Conservation (phyloP, 495 filamentous ascomycete genomes). For the Mytilinidion resinicola region DNA sequence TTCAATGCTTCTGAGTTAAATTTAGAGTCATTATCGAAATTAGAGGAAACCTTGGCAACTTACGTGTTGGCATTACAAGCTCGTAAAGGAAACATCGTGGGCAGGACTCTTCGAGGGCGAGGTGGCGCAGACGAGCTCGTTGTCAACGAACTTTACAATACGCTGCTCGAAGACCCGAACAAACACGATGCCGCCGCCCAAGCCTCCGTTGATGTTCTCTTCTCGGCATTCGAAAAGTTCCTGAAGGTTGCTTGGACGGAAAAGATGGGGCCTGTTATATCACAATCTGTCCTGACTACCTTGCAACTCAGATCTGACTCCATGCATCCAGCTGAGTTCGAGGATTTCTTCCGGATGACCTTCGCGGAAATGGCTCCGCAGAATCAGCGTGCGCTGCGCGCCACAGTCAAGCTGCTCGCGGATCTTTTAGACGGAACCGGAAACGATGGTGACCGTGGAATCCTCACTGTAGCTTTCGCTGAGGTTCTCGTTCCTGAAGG, state of each 20-base stretch:
- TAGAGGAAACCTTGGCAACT: constrained; percentile 81
- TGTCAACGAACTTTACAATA: constrained; percentile 89
- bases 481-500: constrained; percentile 77
- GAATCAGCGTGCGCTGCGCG: constrained; percentile 81
- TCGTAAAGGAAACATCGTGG: constrained; percentile 79
- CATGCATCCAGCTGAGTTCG: constrained; percentile 69
- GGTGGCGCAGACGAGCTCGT: constrained; percentile 65
- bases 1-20: constrained; percentile 27
- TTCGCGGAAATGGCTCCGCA: constrained; percentile 81
- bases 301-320: constrained; percentile 71
- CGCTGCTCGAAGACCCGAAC: constrained; percentile 70
- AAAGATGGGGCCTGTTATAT: constrained; percentile 77
- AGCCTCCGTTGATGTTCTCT: constrained; percentile 78
- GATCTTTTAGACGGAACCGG: constrained; percentile 89
- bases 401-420: constrained; percentile 75
- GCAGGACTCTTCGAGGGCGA: constrained; percentile 62
- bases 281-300: constrained; percentile 53
- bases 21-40: constrained; percentile 53
- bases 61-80: constrained; percentile 77
- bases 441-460: constrained; percentile 87
- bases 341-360: constrained; percentile 71
- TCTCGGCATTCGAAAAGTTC: constrained; percentile 92
- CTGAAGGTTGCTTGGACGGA: constrained; percentile 81
- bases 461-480: constrained; percentile 82
- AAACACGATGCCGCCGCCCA: constrained; percentile 68